Percentiles rank a stretch among this genome's conserved stretches.
These are phyloP conservation scores for Boletus sensibilis DNA, from an alignment of 768 basidiomycete genomes.

Conservation along the genomic window DNA sequence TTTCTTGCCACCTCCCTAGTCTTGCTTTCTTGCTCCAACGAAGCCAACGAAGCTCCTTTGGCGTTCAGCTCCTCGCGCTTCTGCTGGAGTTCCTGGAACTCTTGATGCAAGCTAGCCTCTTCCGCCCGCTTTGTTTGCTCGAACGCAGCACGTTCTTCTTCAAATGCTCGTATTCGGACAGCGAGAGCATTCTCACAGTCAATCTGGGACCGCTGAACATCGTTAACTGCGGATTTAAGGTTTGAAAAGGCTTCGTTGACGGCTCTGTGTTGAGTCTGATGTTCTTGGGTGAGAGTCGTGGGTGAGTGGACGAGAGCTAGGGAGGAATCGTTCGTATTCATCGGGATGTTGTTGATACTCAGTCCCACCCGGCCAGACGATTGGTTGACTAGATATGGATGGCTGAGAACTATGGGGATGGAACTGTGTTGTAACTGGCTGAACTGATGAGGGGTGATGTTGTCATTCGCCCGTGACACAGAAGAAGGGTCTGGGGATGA, in stretches of 20 bases:
- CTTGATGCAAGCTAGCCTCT: constrained; percentile 19
- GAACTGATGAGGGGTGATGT: background rate
- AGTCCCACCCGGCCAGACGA: background rate
- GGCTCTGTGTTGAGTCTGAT: constrained; percentile 4
- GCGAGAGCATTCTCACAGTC: constrained; percentile 19
- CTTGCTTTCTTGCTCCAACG: constrained; percentile 25
- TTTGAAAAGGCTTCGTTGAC: constrained; percentile 16
- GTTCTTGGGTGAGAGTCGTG: constrained; percentile 6
- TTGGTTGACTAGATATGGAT: constrained; percentile 12
- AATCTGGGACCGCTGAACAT: constrained; percentile 11
- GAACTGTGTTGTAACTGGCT: background rate
- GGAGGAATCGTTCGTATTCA: background rate
- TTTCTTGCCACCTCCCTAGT: constrained; percentile 26
- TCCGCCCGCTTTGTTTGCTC: constrained; percentile 18
- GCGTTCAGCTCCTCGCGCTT: constrained; percentile 19
- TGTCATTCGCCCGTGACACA: background rate
- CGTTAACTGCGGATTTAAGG: constrained; percentile 5
- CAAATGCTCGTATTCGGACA: constrained; percentile 10
- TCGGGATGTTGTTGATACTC: background rate
- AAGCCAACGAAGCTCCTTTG: constrained; percentile 19
- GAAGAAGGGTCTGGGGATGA: constrained; percentile 3
- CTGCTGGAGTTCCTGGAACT: constrained; percentile 19
- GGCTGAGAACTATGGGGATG: background rate
- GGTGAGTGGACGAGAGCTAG: background rate
- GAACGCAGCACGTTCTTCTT: constrained; percentile 22